Base-by-base conservation (phyloP, 2,329 filamentous ascomycete genomes). In the Alternaria infectoria region DNA sequence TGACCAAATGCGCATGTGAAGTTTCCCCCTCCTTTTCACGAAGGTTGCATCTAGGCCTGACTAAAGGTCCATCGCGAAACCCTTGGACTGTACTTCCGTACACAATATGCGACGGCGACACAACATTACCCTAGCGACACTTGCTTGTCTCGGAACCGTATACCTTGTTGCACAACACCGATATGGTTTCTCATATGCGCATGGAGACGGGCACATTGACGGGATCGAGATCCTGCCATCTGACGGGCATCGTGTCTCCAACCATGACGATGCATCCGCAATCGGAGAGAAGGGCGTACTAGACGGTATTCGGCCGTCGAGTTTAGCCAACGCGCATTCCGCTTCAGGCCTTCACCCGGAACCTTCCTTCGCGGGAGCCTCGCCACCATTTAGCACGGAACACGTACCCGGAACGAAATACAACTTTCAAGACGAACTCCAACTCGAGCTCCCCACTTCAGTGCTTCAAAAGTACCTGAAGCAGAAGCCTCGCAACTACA, bases 351-450 rank as follows among this genome's bases (percentile, higher is more conserved):
- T 23, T 15, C 12, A 23, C 6, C 13, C 49, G 13, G 23, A 15
- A 44, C n/a, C 30, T 49, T 26, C 51, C 5, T 25, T 43, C 7
- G 26, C 44, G 1, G 36, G 21, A 5, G 17, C 25, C 4, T 12
- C 28, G 2, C 36, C 28, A n/a, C 17, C 46, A 19, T 23, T 17
- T 25, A 15, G 17, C 10, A 32, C 21, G 5, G 46, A 58, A 15
- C 32, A 28, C 19, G 17, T 40, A 23, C 7, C 56, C 66, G 25
- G 67, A 45, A 54, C 66, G 9, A 71, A 70, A 30, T 71, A 68
- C 44, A 54, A 64, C 12, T 78, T 77, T 52, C 74, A 77, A 45
- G 45, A 72, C 23, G 74, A 78, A 30, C 71, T 78, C 19, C 51
- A 69, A 2, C 61, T 77, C 6, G 55, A 71, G 2, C 57, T 76